Evolutionary conservation across 2,329 filamentous ascomycete genomes (phyloP).

Genomic region (Colletotrichum tropicale): DNA sequence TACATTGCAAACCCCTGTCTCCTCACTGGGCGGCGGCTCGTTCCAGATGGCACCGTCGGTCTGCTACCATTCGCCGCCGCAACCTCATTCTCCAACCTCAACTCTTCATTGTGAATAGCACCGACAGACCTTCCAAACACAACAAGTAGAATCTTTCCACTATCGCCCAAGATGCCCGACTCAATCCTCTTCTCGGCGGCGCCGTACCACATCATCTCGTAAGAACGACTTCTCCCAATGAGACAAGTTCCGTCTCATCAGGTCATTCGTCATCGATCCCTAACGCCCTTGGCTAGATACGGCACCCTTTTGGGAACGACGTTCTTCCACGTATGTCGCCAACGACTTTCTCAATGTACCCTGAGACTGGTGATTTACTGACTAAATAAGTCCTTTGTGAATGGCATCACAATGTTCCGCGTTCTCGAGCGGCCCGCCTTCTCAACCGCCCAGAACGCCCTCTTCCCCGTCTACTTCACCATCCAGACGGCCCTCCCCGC

Average conservation of each 20-base stretch:
- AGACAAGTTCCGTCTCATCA: not conserved
- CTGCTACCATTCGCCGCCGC: not conserved
- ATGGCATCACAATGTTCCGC: constrained; percentile 77
- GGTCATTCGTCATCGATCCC: not conserved
- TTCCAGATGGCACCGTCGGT: not conserved
- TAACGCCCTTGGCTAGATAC: constrained; percentile 61
- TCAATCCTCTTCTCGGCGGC: constrained; percentile 66
- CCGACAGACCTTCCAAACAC: not conserved
- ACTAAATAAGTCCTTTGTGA: constrained; percentile 70
- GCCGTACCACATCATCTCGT: constrained; percentile 81
- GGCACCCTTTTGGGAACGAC: constrained; percentile 86
- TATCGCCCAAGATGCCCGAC: constrained; percentile 44
- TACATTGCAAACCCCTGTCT: constrained; percentile 17
- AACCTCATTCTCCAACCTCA: not conserved
- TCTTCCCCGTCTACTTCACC: constrained; percentile 89
- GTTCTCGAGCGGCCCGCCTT: constrained; percentile 82
- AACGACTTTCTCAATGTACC: not conserved
- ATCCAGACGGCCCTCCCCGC: constrained; percentile 80
- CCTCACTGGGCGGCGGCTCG: not conserved
- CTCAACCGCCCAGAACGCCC: constrained; percentile 75
- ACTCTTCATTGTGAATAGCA: not conserved
- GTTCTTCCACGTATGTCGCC: constrained; percentile 74
- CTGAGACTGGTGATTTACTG: not conserved
- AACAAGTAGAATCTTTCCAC: not conserved
- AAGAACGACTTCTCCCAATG: constrained; percentile 28